These are phyloP conservation scores for Secale cereale DNA, from an alignment of 176 grass and related monocot genomes.

Conservation along the genomic window DNA sequence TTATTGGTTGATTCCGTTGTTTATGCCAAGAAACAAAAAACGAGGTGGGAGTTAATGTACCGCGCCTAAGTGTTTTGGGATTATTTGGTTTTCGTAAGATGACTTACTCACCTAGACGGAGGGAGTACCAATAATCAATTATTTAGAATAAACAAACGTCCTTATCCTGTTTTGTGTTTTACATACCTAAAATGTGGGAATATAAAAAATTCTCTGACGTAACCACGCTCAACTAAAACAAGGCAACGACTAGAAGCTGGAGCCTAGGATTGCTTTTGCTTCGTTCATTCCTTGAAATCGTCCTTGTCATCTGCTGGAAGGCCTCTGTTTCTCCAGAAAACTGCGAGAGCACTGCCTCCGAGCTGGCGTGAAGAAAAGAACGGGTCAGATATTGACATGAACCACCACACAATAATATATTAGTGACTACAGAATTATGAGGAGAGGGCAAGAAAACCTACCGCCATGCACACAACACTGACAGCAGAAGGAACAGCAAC, in stretches of 20 bases:
- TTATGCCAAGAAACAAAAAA: too few species aligned
- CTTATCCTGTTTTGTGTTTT: constrained; percentile 10
- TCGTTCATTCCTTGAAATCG: constrained; percentile 95
- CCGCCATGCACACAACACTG: constrained; percentile 91
- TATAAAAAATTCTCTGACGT: neutral
- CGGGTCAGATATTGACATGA: neutral
- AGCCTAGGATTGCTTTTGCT: constrained; percentile 10
- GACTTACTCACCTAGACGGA: too few species aligned
- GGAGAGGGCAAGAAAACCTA: constrained; percentile 35
- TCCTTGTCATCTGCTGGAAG: constrained; percentile 90
- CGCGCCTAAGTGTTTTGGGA: too few species aligned
- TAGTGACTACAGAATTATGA: neutral
- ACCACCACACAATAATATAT: neutral
- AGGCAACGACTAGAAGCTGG: constrained; percentile 6
- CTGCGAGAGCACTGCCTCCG: constrained; percentile 83
- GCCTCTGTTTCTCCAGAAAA: constrained; percentile 83
- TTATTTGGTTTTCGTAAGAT: too few species aligned
- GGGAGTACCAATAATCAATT: neutral
- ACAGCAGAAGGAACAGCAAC: constrained; percentile 98
- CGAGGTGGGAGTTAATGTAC: too few species aligned
- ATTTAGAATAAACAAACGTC: neutral
- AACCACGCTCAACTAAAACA: neutral
- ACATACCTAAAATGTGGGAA: constrained; percentile 7
- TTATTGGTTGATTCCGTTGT: too few species aligned
- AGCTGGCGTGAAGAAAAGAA: constrained; percentile 53